phyloP scores from a whole-genome alignment of 495 filamentous ascomycete species.

The Aspergillus saccharolyticus region DNA sequence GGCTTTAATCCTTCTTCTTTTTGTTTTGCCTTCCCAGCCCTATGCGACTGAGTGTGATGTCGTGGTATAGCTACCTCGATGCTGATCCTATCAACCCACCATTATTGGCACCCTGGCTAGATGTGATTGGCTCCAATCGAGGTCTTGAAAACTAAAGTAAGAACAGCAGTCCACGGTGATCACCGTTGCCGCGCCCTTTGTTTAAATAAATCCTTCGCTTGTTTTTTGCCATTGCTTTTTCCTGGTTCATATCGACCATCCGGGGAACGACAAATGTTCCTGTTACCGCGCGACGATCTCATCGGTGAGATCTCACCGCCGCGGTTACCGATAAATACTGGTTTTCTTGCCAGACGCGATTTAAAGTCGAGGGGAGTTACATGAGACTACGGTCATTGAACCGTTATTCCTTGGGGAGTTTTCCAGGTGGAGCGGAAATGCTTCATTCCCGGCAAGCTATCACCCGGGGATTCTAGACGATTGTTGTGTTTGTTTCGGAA shows the following conservation, averaged over 20 bases:
- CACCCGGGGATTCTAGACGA: background rate
- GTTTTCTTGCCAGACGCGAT: background rate
- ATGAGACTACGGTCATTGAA: background rate
- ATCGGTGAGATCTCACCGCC: background rate
- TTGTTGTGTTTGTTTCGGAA: background rate
- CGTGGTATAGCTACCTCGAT: background rate
- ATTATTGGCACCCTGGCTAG: background rate
- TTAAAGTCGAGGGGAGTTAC: background rate
- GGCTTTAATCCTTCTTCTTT: background rate
- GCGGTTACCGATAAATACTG: background rate
- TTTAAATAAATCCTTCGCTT: slow-evolving; percentile 1
- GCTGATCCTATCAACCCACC: slow-evolving; percentile 1
- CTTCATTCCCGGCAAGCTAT: background rate
- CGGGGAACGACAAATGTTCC: background rate
- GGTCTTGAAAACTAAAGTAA: background rate
- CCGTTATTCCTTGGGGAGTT: background rate
- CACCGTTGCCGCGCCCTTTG: background rate
- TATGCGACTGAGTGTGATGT: background rate
- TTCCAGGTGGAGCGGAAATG: background rate
- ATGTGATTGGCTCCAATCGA: slow-evolving; percentile 1
- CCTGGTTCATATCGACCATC: background rate
- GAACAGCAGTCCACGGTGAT: background rate
- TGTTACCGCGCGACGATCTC: background rate
- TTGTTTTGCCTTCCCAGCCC: background rate
- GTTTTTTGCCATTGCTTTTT: slow-evolving; percentile 3